A percentile compares a stretch with the other conserved stretches of the same genome.
phyloP scores from a whole-genome alignment of 2,329 filamentous ascomycete genomes.

The Aspergillus spinulosporus region DNA sequence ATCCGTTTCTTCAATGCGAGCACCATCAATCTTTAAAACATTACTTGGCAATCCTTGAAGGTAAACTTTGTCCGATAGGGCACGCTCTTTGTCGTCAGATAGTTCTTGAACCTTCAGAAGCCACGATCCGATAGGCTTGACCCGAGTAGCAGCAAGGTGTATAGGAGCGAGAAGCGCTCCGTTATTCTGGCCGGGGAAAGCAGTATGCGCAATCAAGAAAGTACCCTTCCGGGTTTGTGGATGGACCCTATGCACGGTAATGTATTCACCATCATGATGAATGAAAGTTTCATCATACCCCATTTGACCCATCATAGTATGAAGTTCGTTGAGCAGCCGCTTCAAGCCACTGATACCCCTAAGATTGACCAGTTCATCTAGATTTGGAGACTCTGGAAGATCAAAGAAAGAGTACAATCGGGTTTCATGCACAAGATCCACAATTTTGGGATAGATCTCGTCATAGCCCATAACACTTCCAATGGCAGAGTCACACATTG shows the following conservation, averaged over 20 bases:
- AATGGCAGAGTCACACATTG: conserved; percentile 91
- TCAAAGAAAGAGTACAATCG: conserved; percentile 72
- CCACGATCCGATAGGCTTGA: conserved; percentile 85
- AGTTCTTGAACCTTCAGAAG: conserved; percentile 83
- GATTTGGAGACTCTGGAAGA: conserved; percentile 61
- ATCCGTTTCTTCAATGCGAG: conserved; percentile 69
- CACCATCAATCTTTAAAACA: conserved; percentile 71
- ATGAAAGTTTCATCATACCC: conserved; percentile 94
- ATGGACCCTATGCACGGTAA: conserved; percentile 94
- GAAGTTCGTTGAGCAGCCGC: conserved; percentile 90
- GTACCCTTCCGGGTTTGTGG: conserved; percentile 89
- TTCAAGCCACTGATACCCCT: conserved; percentile 88
- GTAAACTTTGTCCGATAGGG: conserved; percentile 66
- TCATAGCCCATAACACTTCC: conserved; percentile 98
- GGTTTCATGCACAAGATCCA: conserved; percentile 91
- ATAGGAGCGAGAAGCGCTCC: conserved; percentile 80
- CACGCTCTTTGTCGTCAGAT: conserved; percentile 65
- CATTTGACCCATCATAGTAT: conserved; percentile 92
- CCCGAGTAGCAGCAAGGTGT: conserved; percentile 78
- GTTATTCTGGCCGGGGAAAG: conserved; percentile 85
- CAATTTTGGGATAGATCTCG: conserved; percentile 86
- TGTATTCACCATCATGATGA: conserved; percentile 92
- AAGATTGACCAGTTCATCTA: conserved; percentile 64
- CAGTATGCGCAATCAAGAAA: conserved; percentile 93
- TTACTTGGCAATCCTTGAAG: conserved; percentile 82